Percentiles rank a stretch among this genome's conserved stretches.
Conservation (phyloP, 23 red algal genomes). For the Agarophyton chilense region DNA sequence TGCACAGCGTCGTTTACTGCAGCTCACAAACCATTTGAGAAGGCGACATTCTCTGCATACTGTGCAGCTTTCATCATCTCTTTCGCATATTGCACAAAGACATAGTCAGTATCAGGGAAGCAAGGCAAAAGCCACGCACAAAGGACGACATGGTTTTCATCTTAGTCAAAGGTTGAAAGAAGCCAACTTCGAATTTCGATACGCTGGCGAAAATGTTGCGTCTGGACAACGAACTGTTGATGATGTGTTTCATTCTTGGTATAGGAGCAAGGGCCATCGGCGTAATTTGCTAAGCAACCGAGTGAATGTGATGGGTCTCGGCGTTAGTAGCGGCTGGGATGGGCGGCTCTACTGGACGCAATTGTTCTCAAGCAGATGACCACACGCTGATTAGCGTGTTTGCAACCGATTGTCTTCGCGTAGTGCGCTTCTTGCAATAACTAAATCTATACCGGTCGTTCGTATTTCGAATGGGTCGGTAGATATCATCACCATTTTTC, state of each 20-base stretch:
- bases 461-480: too few relatives aligned
- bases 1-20: neutral
- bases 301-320: constrained; percentile 36
- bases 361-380: constrained; percentile 37
- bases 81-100: constrained; percentile 21
- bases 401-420: too few relatives aligned
- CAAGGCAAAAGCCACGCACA: constrained; percentile 11
- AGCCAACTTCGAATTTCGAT: constrained; percentile 17
- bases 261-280: constrained; percentile 28
- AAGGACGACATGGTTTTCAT: constrained; percentile 16
- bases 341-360: constrained; percentile 60
- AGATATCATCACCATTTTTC: too few relatives aligned
- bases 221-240: constrained; percentile 10
- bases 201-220: constrained; percentile 53
- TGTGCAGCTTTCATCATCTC: neutral
- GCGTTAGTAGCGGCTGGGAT: constrained; percentile 33
- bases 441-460: too few relatives aligned
- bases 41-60: neutral
- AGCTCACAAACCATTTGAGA: constrained; percentile 9
- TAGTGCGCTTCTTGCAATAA: too few relatives aligned
- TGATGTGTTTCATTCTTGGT: constrained; percentile 26
- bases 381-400: too few relatives aligned
- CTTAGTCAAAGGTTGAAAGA: constrained; percentile 29
- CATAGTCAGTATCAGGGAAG: constrained; percentile 19
- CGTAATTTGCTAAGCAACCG: constrained; percentile 15